Evolutionary conservation across 2,329 filamentous ascomycete genomes (phyloP).

Genomic region (Escovopsis sp.): DNA sequence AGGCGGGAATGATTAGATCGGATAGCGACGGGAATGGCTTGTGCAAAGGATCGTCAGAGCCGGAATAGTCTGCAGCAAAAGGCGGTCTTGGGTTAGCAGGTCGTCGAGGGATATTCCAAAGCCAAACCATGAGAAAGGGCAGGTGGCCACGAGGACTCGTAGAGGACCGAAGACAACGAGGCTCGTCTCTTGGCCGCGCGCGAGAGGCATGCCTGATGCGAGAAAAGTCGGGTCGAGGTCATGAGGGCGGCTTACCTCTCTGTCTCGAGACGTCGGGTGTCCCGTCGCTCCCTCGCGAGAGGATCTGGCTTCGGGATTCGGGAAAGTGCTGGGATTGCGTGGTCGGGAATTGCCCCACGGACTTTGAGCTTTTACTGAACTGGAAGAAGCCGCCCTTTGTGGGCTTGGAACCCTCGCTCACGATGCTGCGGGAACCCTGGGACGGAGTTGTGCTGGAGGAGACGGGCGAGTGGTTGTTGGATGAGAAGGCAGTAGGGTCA

Average conservation of each 20-base stretch:
- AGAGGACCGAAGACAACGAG: too few species aligned
- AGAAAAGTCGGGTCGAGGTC: neutral
- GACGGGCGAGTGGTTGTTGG: constrained; percentile 11
- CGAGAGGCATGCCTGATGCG: neutral
- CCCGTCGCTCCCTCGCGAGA: constrained; percentile 22
- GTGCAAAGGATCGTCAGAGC: constrained; percentile 18
- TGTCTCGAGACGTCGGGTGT: constrained; percentile 12
- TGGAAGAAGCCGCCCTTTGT: constrained; percentile 36
- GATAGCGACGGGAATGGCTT: constrained; percentile 30
- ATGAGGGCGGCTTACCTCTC: constrained; percentile 16
- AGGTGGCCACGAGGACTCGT: too few species aligned
- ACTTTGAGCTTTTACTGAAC: constrained; percentile 31
- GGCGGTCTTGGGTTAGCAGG: neutral
- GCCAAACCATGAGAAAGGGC: too few species aligned
- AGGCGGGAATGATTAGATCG: constrained; percentile 35
- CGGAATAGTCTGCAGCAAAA: constrained; percentile 10
- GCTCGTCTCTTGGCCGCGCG: neutral
- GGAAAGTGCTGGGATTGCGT: constrained; percentile 16
- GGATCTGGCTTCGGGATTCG: constrained; percentile 22
- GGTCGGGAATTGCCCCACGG: constrained; percentile 19
- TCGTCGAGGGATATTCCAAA: too few species aligned
- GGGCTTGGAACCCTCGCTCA: constrained; percentile 25
- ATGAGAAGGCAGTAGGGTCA: constrained; percentile 6
- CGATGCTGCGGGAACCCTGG: constrained; percentile 10
- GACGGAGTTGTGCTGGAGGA: constrained; percentile 13